Evolutionary conservation across 225 moss, liverwort and hornwort genomes (phyloP), one percentile per base, ranked within the genome.

Genomic region (Pleurozium schreberi): DNA sequence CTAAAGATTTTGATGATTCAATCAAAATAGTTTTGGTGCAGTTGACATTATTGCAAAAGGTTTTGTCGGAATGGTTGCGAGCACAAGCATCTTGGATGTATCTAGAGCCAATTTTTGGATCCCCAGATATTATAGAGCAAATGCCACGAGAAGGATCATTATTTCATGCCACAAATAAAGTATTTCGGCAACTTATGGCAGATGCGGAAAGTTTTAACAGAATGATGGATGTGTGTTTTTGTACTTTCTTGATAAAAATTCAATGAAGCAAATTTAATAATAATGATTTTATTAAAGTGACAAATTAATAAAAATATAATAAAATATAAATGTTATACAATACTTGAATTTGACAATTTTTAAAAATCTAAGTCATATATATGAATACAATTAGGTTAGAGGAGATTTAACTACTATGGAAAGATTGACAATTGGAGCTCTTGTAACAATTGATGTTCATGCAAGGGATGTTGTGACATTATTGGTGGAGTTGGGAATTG

Each of bases 1-100:
- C 31, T 8, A 5, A 26, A 36, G 8, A 16, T 17, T 43, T 11
- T n/a, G n/a, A 73, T 18, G 14, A 6, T 60, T 81, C 5, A 75
- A 26, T 19, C 3, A 43, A 50, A 11, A 31, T 28, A 2, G 3
- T 53, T 38, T 80, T 82, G 1, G 60, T 45, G 8, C 31, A 92
- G 92, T 65, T 90, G 84, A 45, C 14, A 57, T 78, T 94, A 25
- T 62, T 97, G 75, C 96, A 97, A 90, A 95, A 96, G 68, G 52
- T 95, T 55, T 79, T 97, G 50, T 83, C 12, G 2, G 96, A 97
- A 85, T 97, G 97, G 97, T 84, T 97, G 57, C 87, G 84, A 85
- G 94, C 91, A 71, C 97, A 97, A 92, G 96, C 97, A 57, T 96
- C 96, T 60, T 97, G 97, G 97, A 96, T 97, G 97, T 97, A 97